These are phyloP conservation scores for Colletotrichum magnum DNA, from an alignment of 2,329 filamentous ascomycete genomes.

Conservation along the genomic window DNA sequence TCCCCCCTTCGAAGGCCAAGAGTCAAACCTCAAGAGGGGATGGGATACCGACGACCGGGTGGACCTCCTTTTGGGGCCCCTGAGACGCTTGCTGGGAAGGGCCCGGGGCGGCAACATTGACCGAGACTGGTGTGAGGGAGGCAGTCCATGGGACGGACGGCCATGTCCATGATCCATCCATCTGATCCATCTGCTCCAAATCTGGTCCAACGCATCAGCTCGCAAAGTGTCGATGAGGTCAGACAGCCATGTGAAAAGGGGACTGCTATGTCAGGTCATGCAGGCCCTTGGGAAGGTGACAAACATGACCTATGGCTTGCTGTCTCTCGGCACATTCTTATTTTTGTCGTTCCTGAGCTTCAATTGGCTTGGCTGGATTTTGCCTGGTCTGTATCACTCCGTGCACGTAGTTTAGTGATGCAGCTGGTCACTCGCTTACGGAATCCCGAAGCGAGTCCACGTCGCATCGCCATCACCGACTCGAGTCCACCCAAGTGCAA, in stretches of 20 bases:
- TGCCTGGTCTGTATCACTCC: too few species aligned
- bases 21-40: constrained; percentile 1
- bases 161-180: constrained; percentile 18
- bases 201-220: constrained; percentile 18
- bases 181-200: not conserved
- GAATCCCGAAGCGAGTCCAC: not conserved
- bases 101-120: constrained; percentile 13
- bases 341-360: too few species aligned
- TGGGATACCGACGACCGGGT: constrained; percentile 1
- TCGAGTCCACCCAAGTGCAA: not conserved
- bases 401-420: too few species aligned
- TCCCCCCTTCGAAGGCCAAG: not conserved
- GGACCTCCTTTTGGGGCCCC: constrained; percentile 11
- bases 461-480: constrained; percentile 3
- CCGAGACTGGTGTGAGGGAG: not conserved
- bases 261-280: not conserved
- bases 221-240: constrained; percentile 18
- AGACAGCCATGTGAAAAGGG: constrained; percentile 10
- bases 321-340: too few species aligned
- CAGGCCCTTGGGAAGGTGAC: not conserved
- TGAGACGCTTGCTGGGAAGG: constrained; percentile 18
- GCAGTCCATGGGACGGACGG: not conserved
- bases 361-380: too few species aligned
- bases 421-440: too few species aligned
- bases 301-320: too few species aligned